These are phyloP conservation scores for Rutstroemia sp. DNA, from an alignment of 2,329 filamentous ascomycete genomes.

Conservation along the genomic window DNA sequence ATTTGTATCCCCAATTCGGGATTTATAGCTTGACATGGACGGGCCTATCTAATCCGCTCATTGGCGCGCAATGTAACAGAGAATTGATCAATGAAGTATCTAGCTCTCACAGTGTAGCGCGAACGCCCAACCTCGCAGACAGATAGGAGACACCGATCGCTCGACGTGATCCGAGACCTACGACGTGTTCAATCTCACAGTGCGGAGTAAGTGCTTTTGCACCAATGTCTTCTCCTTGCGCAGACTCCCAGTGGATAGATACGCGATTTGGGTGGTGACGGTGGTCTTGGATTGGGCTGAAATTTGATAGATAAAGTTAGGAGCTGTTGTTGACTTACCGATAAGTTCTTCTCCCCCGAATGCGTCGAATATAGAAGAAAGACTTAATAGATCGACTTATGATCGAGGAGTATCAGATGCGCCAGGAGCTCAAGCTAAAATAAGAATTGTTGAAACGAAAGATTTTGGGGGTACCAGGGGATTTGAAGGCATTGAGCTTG, in stretches of 20 bases:
- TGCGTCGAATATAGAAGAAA: not conserved
- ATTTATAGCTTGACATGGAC: conserved; percentile 4
- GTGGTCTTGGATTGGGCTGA: not conserved
- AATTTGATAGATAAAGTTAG: conserved; percentile 1
- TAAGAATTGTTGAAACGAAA: conserved; percentile 5
- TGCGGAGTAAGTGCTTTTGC: not conserved
- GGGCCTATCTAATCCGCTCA: conserved; percentile 4
- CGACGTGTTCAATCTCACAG: conserved; percentile 7
- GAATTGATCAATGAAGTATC: not conserved
- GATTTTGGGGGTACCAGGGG: not conserved
- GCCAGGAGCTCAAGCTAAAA: not conserved
- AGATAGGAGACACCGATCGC: not conserved
- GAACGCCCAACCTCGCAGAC: not conserved
- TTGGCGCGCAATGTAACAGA: conserved; percentile 5
- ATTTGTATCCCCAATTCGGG: not conserved
- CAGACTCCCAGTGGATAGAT: conserved; percentile 1
- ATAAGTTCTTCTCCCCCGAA: not conserved
- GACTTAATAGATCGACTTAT: not conserved
- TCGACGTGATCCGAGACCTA: conserved; percentile 6
- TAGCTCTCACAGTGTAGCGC: conserved; percentile 1
- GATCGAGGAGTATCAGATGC: conserved; percentile 1
- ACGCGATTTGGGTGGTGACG: not conserved
- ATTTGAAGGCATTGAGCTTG: conserved; percentile 8
- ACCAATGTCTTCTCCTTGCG: not conserved
- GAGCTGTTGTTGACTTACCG: not conserved